Base-by-base conservation (phyloP, 2,329 filamentous ascomycete species). In the Calonectria honghensis region DNA sequence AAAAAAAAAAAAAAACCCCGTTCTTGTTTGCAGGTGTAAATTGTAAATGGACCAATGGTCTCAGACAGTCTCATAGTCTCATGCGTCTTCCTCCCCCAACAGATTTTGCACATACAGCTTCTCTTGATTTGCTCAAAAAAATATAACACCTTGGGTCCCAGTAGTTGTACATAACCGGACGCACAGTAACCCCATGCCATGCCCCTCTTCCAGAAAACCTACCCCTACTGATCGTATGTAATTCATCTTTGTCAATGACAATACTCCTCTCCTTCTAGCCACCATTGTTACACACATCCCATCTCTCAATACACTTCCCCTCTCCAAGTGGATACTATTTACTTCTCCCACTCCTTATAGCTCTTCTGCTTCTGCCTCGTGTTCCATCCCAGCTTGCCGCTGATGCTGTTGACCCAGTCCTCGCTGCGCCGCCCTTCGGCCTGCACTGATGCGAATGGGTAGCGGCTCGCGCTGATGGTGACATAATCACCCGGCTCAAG, bases 401-500 rank as follows among this genome's bases (percentile, higher is more conserved):
- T 93, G 73, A 96, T 96, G 79, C 93, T 95, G 74, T 95, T 95
- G 32, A 96, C 91, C 94, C 94, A 96, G 82, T 96, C 94, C 85
- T 95, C 94, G 79, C 91, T 93, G 69, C 92, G 88, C 39, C 93
- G 85, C 2, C 94, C 93, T 72, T 93, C 89, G 0, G 93, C 91
- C 85, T 95, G 90, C 14, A 96, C 94, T 71, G 91, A 93, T 0
- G 95, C 94, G 84, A 96, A 97, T 0, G 95, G 95, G 81, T 94
- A 96, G 51, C 95, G 87, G 78, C 93, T 95, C 3, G 95, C 95
- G 78, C 93, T 95, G 75, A 97, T 94, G 2, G 94, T 96, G 6
- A 96, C 94, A 83, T 97, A 97, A 85, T 97, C 95, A 20, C 95
- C 95, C 0, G 94, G 93, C 64, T 87, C 84, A 48, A 97, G 88